These are phyloP conservation scores for Stenocarpella maydis DNA, from an alignment of 2,329 filamentous ascomycete genomes.

Conservation along the genomic window DNA sequence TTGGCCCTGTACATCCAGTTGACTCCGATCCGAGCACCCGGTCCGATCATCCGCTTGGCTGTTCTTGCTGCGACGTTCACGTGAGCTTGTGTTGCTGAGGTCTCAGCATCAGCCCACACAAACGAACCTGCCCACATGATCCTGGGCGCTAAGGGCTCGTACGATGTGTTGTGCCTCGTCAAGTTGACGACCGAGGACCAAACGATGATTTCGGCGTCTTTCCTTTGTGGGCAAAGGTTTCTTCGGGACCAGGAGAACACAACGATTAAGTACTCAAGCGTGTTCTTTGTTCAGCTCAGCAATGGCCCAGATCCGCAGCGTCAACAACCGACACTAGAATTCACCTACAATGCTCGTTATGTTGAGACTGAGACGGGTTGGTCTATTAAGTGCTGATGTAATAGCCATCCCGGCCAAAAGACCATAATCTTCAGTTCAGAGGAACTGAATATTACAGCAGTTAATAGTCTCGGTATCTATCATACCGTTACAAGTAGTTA, in stretches of 20 bases:
- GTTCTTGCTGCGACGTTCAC: background rate
- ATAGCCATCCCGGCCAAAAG: too few species aligned
- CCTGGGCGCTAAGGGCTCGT: too few species aligned
- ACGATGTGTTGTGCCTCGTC: too few species aligned
- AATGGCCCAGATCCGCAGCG: background rate
- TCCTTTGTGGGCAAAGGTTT: background rate
- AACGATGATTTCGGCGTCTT: background rate
- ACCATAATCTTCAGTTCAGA: too few species aligned
- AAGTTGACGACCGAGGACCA: too few species aligned
- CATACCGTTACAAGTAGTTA: too few species aligned
- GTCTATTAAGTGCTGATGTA: too few species aligned
- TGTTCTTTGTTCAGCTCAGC: background rate
- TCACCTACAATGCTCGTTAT: background rate
- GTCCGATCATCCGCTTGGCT: background rate
- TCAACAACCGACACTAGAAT: background rate
- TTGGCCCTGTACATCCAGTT: background rate
- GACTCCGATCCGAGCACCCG: background rate
- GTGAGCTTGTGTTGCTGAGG: background rate
- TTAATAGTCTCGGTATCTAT: too few species aligned
- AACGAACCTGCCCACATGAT: background rate
- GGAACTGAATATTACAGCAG: too few species aligned
- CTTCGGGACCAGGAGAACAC: background rate
- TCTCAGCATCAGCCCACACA: background rate
- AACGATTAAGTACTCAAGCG: background rate
- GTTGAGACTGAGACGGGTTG: too few species aligned